Evolutionary conservation across 257 asterid genomes (phyloP), one percentile per base, ranked within the genome.

Genomic region (Verbascum thapsus): DNA sequence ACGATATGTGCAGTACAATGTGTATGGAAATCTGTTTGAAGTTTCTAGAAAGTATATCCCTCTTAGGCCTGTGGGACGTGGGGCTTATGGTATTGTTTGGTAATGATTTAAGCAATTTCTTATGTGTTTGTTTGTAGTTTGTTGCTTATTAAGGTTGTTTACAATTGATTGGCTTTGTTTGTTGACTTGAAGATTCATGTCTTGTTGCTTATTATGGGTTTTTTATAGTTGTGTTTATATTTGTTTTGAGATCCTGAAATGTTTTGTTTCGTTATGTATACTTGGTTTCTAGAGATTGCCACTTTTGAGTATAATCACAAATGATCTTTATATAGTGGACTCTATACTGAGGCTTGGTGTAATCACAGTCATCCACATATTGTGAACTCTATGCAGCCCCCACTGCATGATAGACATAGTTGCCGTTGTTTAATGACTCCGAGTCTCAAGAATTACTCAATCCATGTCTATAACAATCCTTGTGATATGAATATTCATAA

Each of bases 61-160:
- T 11, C 62, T 66, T 39, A 68, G 73, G 72, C 83, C 83, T 10
- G 78, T 78, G 12, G 83, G 83, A 30, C 77, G 83, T 52, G 83
- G 83, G 22, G 83, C 83, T 43, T 70, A 67, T 70, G 83, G 83
- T 55, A 70, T 78, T 19, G 83, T 78, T 50, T 78, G 83, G 83
- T 78, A 57, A 56, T 32, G 37, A 62, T 45, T n/a, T 18, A 45
- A 23, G n/a, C 42, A 26, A 26, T 26, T 26, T 42, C 13, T 42
- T 5, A 15, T 41, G 19, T 47, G 15, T 47, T 16, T 47, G 3
- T 3, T 47, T 44, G 51, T 12, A 6, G 2, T 44, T 10, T 12
- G n/a, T 8, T 44, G 51, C 17, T 44, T n/a, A n/a, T n/a, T n/a
- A n/a, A n/a, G n/a, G n/a, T 26, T 26, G 32, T 26, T 49, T 44